phyloP scores from a whole-genome alignment of 495 filamentous ascomycete species.

The Physcia stellaris region DNA sequence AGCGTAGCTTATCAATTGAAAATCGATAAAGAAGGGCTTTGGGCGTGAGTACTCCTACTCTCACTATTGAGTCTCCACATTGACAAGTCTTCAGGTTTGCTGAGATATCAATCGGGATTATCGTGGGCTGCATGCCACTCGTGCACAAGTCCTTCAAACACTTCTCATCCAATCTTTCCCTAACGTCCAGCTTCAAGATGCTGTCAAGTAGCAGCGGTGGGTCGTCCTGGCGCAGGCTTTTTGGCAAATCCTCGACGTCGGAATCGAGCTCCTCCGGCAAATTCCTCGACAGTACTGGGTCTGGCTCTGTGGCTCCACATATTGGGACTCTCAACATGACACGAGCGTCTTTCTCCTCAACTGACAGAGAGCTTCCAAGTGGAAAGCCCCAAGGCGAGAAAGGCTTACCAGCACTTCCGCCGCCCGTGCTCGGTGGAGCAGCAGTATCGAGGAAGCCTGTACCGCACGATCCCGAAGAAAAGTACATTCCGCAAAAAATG shows the following conservation, averaged over 20 bases:
- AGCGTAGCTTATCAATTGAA: not conserved
- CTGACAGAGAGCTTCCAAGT: too few species aligned
- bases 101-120: slow-evolving; percentile 4
- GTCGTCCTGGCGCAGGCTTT: not conserved
- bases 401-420: too few species aligned
- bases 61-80: not conserved
- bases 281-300: not conserved
- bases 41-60: slow-evolving; percentile 1
- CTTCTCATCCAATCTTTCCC: not conserved
- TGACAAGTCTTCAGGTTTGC: not conserved
- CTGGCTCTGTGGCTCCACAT: not conserved
- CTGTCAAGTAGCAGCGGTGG: not conserved
- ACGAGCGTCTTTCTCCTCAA: slow-evolving; percentile 1
- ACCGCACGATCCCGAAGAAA: too few species aligned
- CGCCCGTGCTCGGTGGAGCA: too few species aligned
- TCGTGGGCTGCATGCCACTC: slow-evolving; percentile 1
- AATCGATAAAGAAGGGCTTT: slow-evolving; percentile 3
- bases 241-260: not conserved
- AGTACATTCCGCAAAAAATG: too few species aligned
- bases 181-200: not conserved
- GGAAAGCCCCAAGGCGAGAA: too few species aligned
- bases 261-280: not conserved
- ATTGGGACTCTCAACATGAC: not conserved
- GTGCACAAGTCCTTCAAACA: slow-evolving; percentile 2
- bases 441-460: too few species aligned